phyloP scores from a whole-genome alignment of 1,284 basidiomycete genomes.

The Moesziomyces parantarcticus region DNA sequence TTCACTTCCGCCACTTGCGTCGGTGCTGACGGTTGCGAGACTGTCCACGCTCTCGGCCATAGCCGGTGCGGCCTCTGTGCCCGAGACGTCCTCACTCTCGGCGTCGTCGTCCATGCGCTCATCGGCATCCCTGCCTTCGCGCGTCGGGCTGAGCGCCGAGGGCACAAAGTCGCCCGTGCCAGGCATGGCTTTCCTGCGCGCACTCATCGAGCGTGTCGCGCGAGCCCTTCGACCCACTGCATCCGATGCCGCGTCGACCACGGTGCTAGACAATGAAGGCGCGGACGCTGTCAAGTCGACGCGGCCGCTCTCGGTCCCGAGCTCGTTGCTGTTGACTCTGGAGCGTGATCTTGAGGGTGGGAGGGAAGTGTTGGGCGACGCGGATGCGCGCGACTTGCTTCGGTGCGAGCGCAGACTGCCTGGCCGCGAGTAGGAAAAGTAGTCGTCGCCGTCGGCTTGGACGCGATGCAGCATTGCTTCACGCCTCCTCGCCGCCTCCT shows the following conservation, averaged over 20 bases:
- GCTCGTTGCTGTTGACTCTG: constrained; percentile 33
- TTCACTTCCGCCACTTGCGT: constrained; percentile 10
- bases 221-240: constrained; percentile 5
- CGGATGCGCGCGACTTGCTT: constrained; percentile 25
- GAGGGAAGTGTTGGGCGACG: constrained; percentile 19
- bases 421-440: constrained; percentile 21
- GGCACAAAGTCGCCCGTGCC: constrained; percentile 24
- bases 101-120: constrained; percentile 15
- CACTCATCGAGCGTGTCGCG: constrained; percentile 15
- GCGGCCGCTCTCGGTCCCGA: not conserved
- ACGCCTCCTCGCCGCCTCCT: constrained; percentile 40
- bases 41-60: constrained; percentile 35
- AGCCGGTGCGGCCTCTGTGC: constrained; percentile 2
- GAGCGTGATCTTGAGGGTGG: constrained; percentile 18
- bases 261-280: not conserved
- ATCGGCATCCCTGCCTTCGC: constrained; percentile 24
- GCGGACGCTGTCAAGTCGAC: constrained; percentile 1
- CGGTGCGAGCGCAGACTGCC: constrained; percentile 8
- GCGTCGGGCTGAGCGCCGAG: constrained; percentile 25
- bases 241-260: not conserved
- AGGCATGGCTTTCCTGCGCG: constrained; percentile 4
- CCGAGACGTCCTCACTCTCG: constrained; percentile 15
- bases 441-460: constrained; percentile 20
- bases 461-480: constrained; percentile 28
- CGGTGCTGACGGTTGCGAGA: constrained; percentile 15